Base-by-base conservation (phyloP, 306 rosid genomes). In the Luffa acutangula region DNA sequence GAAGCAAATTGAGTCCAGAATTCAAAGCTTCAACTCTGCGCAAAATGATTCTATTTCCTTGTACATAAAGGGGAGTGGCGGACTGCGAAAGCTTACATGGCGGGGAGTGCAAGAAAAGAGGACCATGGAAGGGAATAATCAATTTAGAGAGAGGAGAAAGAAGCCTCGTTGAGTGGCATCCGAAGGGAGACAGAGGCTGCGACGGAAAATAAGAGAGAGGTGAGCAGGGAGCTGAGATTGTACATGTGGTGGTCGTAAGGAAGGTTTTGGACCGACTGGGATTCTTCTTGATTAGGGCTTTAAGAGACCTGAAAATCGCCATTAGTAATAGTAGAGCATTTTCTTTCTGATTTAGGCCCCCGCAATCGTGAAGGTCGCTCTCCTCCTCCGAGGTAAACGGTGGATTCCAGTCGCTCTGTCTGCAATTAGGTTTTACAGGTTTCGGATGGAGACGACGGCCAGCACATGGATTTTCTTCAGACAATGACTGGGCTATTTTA, bases 1-100 rank as follows among this genome's bases (percentile, higher is more conserved):
- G 81, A 18, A 92, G 87, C 45, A 94, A 81, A 63, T 88, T 82
- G 33, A 91, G 81, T 36, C 84, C 78, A 43, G 80, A 74, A 75
- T 85, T 87, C 72, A 90, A 72, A 11, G 92, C 89, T 52, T 81
- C 79, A 13, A 90, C 89, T 71, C 84, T 92, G 9, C 86, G 90
- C 20, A 90, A 80, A 80, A 87, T 90, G 77, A 87, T 85, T 58
- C 70, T 87, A 80, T 95, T 91, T 18, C 84, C 81, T 0, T 36
- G 91, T 11, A 86, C 77, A 81, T 89, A 81, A 42, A 94, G 90
- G 58, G 97, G 97, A 3, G 98, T 91, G 51, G 98, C 94, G 80
- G 98, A 89, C 81, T 94, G 97, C 15, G 92, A 92, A 59, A 94
- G 95, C 84, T 92, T 94, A 97, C 98, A 94, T 0, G 97, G 98